A percentile compares a stretch with the other conserved stretches of the same genome.
Conservation (phyloP, 1,139 yeast species). For the Meyerozyma sp. region DNA sequence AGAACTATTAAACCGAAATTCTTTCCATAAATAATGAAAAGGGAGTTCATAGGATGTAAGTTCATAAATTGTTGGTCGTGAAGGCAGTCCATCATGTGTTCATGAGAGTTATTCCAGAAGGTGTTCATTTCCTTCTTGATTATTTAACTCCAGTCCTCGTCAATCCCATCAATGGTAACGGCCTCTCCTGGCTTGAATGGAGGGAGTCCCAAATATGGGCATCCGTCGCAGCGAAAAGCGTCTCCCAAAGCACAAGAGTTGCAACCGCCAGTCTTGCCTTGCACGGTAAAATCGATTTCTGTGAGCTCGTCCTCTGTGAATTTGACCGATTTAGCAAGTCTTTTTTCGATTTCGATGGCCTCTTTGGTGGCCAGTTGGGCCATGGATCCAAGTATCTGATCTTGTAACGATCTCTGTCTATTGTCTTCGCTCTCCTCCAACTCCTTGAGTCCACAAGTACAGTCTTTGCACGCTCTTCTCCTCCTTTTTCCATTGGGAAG, state of each 20-base stretch:
- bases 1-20: too few relatives aligned
- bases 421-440: constrained; percentile 54
- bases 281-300: constrained; percentile 91
- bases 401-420: constrained; percentile 45
- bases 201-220: constrained; percentile 94
- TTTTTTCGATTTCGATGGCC: constrained; percentile 49
- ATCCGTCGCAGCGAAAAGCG: constrained; percentile 96
- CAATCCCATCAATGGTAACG: constrained; percentile 47
- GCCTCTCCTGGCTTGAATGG: constrained; percentile 97
- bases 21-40: too few relatives aligned
- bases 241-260: constrained; percentile 97
- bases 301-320: constrained; percentile 64
- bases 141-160: constrained; percentile 29
- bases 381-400: constrained; percentile 40
- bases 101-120: neutral
- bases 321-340: constrained; percentile 44
- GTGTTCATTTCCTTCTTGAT: neutral
- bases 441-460: constrained; percentile 94
- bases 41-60: too few relatives aligned
- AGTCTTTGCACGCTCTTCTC: constrained; percentile 91
- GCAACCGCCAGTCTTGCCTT: constrained; percentile 94
- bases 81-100: too few relatives aligned
- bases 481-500: constrained; percentile 56
- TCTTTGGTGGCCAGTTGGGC: constrained; percentile 50
- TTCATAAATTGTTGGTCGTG: too few relatives aligned